Evolutionary conservation across 1,284 basidiomycete genomes (phyloP).

Genomic region (Rugosomyces carneus): DNA sequence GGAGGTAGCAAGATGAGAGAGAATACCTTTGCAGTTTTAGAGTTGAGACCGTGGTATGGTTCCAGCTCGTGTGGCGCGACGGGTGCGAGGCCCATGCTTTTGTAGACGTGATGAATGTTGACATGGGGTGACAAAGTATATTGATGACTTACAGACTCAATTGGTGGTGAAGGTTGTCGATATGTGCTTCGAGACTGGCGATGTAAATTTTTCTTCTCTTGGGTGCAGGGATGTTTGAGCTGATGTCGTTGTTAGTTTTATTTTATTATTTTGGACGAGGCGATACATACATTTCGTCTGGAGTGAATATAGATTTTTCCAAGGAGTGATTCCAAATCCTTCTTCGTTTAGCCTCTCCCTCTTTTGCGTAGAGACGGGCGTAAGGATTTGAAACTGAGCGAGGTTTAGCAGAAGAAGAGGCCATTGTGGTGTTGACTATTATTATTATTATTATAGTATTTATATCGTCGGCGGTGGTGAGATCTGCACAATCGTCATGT

Average conservation of each 20-base stretch:
- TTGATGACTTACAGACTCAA: conserved; percentile 31
- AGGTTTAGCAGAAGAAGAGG: background rate
- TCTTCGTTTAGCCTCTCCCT: conserved; percentile 55
- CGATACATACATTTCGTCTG: conserved; percentile 61
- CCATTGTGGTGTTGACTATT: background rate
- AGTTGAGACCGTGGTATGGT: conserved; percentile 56
- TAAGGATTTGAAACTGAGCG: conserved; percentile 43
- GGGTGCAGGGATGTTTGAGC: conserved; percentile 59
- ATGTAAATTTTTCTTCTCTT: conserved; percentile 55
- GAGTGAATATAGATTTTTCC: conserved; percentile 62
- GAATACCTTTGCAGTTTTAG: conserved; percentile 63
- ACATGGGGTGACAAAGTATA: background rate
- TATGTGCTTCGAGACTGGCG: conserved; percentile 55
- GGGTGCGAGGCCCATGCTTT: conserved; percentile 47
- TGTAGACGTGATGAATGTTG: background rate
- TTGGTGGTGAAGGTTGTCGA: conserved; percentile 52
- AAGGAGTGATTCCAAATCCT: conserved; percentile 71
- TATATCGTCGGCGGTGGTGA: background rate
- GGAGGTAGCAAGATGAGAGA: background rate
- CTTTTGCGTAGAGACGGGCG: conserved; percentile 55
- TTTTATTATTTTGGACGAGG: too few relatives aligned
- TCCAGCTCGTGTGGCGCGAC: conserved; percentile 47
- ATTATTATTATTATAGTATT: background rate
- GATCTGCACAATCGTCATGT: conserved; percentile 1
- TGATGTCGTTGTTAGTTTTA: too few relatives aligned